These are phyloP conservation scores for Onygenales sp. DNA, from an alignment of 2,329 filamentous ascomycete genomes.

Conservation along the genomic window DNA sequence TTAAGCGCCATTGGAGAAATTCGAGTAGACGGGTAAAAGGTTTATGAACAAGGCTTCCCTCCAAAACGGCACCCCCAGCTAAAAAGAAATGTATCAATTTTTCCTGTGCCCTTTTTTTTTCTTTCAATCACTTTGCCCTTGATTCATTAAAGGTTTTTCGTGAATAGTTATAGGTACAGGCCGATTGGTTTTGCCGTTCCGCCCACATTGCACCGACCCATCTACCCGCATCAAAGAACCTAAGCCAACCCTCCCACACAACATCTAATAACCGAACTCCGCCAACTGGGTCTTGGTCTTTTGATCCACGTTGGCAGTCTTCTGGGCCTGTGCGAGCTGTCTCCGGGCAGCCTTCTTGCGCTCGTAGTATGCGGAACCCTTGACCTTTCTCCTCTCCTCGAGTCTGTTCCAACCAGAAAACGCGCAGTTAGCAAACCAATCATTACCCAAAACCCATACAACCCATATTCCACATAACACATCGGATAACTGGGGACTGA, in stretches of 20 bases:
- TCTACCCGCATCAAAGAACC: slow-evolving; percentile 27
- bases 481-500: slow-evolving; percentile 44
- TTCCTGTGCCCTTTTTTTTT: slow-evolving; percentile 10
- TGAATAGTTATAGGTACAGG: slow-evolving; percentile 15
- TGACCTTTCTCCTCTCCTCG: slow-evolving; percentile 99
- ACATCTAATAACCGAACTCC: slow-evolving; percentile 76
- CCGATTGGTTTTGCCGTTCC: slow-evolving; percentile 27
- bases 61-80: slow-evolving; percentile 28
- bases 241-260: slow-evolving; percentile 29
- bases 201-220: slow-evolving; percentile 27
- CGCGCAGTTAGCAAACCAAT: slow-evolving; percentile 1
- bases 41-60: slow-evolving; percentile 33
- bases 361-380: slow-evolving; percentile 98
- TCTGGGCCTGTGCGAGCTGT: slow-evolving; percentile 87
- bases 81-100: slow-evolving; percentile 17
- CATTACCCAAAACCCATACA: neutral
- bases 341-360: slow-evolving; percentile 95
- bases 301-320: slow-evolving; percentile 75
- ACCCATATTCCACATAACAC: neutral
- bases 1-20: slow-evolving; percentile 34
- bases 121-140: slow-evolving; percentile 10
- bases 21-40: slow-evolving; percentile 23
- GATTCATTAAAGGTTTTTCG: slow-evolving; percentile 12
- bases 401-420: slow-evolving; percentile 52
- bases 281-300: slow-evolving; percentile 85